These are phyloP conservation scores for Fomitopsis pinicola DNA, from an alignment of 1,284 basidiomycete genomes.

Conservation along the genomic window DNA sequence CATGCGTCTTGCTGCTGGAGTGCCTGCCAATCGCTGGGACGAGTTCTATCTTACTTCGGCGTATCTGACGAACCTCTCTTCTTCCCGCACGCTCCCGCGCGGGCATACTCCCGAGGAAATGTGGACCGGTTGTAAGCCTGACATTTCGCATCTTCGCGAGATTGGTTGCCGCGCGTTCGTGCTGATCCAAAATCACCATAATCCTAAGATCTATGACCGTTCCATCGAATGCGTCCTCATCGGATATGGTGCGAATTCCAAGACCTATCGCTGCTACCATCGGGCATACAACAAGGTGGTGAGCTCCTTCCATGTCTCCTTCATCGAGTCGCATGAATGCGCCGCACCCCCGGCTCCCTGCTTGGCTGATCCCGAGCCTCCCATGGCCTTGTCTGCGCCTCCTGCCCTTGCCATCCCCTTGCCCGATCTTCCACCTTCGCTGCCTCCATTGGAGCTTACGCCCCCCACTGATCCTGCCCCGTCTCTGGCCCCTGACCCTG, in stretches of 20 bases:
- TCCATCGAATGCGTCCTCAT: slow-evolving; percentile 30
- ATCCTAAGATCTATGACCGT: slow-evolving; percentile 26
- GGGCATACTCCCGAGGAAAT: slow-evolving; percentile 15
- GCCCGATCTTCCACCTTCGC: too few relatives aligned
- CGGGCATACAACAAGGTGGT: slow-evolving; percentile 14
- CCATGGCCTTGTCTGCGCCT: too few relatives aligned
- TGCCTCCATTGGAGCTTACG: too few relatives aligned
- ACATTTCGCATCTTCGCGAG: slow-evolving; percentile 18
- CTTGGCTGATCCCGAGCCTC: too few relatives aligned
- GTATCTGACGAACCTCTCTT: slow-evolving; percentile 7
- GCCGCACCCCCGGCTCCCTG: neutral
- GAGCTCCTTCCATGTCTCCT: slow-evolving; percentile 23
- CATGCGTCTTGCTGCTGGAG: slow-evolving; percentile 20
- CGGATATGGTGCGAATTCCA: slow-evolving; percentile 28
- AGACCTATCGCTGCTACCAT: slow-evolving; percentile 30
- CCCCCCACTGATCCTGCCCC: too few relatives aligned
- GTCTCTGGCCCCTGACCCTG: too few relatives aligned
- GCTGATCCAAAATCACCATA: slow-evolving; percentile 11
- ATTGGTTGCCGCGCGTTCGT: slow-evolving; percentile 19
- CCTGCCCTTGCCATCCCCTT: neutral
- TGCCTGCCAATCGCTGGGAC: slow-evolving; percentile 28
- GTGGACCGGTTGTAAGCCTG: slow-evolving; percentile 10
- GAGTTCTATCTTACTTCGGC: slow-evolving; percentile 14
- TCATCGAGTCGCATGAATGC: slow-evolving; percentile 20
- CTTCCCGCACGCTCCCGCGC: slow-evolving; percentile 1